Evolutionary conservation across 148 eudicot genomes (phyloP), one percentile per base, ranked within the genome.

Genomic region (Rhododendron henanense): DNA sequence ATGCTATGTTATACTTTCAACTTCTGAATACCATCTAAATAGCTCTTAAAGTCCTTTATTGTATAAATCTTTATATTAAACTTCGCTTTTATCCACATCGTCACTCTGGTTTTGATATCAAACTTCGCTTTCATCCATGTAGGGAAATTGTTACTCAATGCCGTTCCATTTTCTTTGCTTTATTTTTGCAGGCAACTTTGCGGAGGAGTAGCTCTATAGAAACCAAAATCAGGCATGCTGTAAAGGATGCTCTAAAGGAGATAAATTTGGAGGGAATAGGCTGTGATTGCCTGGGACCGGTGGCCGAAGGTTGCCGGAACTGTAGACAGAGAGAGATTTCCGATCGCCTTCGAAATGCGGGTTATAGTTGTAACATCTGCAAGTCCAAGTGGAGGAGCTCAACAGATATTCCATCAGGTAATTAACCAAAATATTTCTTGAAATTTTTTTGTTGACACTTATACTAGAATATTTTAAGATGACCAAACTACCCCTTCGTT

Each of bases 321-420:
- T 89, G 91, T 74, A 35, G 71, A n/a, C 87, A 47, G n/a, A 87
- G 76, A 65, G 86, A 87, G 33, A 37, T 87, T 9, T 79, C 81
- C 41, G 79, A 16, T 31, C 86, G 88, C 33, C 89, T 89, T 18
- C 88, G 47, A 79, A n/a, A 0, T 31, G 83, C 89, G 7, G 87
- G 89, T 13, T 87, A 50, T 51, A 85, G 80, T 48, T 89, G 86
- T 59, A 77, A 67, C 55, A 83, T 89, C 31, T 87, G 91, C 89
- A 89, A 83, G 80, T 87, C 91, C 78, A 89, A 89, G 78, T 89
- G 91, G 91, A 85, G 21, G 65, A 79, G 86, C 82, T 80, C 89
- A 13, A 45, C 73, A 18, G 84, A 89, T 1, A 85, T 89, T 5
- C 88, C 88, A 39, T 69, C 89, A 85, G 91, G 91, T 89, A 85